Evolutionary conservation across 2,329 filamentous ascomycete genomes (phyloP), one percentile per base, ranked within the genome.

Genomic region (Orbilia javanica): DNA sequence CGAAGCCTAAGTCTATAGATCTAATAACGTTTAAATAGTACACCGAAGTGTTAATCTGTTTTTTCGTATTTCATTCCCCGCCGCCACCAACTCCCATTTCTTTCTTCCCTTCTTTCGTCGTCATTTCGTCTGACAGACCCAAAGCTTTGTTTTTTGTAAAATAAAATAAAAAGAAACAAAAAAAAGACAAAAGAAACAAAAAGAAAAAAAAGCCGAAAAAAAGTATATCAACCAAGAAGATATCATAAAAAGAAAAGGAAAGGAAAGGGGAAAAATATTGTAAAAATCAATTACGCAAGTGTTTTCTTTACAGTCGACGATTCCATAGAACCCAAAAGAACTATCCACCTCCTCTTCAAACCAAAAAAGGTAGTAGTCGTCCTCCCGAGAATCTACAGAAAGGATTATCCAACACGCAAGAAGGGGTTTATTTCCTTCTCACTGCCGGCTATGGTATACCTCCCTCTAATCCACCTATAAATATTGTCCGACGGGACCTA

Each of bases 271-370:
- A 71, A 71, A 53, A 62, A 27, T 27, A 18, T 10, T 31, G 50
- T 71, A 39, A 39, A 39, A 39, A 60, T 4, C 55, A 25, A 60
- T 60, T 60, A 60, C 55, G 55, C 55, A 60, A 60, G 55, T 42
- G 55, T 65, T 73, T 73, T 73, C 69, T 73, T 66, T 73, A 73
- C 69, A 73, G 69, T 52, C 69, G 69, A 73, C 20, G 50, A 44
- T 64, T 55, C 55, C 55, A 25, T 27, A n/a, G n/a, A 25, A 34
- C 67, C n/a, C 42, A 7, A 31, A 25, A 69, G 42, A 57, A n/a
- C 34, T 7, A 22, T n/a, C 42, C 42, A n/a, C 10, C 34, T 20
- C 39, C 25, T 60, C 25, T n/a, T 48, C 5, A 44, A 34, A 44
- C 42, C 42, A 44, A 44, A 44, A 11, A 22, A 25, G 27, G n/a